Conservation (phyloP, 2,329 filamentous ascomycete species). For the Aspergillus japonicus region DNA sequence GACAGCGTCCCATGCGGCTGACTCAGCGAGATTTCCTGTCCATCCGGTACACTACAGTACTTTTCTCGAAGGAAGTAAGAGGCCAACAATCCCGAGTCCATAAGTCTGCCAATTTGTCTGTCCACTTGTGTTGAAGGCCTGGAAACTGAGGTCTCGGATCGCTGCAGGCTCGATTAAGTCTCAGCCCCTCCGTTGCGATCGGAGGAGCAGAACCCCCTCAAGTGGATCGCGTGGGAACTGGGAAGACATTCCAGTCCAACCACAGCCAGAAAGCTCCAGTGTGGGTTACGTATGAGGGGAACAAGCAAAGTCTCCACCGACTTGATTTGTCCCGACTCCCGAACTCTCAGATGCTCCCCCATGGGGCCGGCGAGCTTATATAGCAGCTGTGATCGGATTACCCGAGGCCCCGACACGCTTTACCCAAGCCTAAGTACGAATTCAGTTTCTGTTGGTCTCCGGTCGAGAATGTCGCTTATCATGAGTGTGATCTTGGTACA, state of each 20-base stretch:
- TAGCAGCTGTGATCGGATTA: background rate
- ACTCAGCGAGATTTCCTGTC: slow-evolving; percentile 6
- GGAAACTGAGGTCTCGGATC: background rate
- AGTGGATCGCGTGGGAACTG: background rate
- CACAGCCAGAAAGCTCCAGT: too few species aligned
- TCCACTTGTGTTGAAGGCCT: background rate
- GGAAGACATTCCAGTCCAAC: too few species aligned
- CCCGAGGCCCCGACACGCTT: background rate
- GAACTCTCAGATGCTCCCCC: slow-evolving; percentile 1
- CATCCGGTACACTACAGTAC: too few species aligned
- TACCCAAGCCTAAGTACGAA: background rate
- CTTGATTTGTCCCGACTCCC: background rate
- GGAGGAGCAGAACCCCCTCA: background rate
- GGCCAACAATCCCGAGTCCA: too few species aligned
- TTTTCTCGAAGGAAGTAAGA: background rate
- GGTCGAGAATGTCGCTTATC: too few species aligned
- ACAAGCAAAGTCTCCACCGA: slow-evolving; percentile 4
- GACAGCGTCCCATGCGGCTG: slow-evolving; percentile 4
- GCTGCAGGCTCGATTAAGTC: background rate
- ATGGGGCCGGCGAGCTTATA: background rate
- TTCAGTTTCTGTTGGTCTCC: background rate
- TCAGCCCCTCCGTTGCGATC: background rate
- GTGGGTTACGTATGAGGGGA: background rate
- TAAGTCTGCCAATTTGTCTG: background rate
- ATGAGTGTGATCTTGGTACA: too few species aligned